Evolutionary conservation across 208 protist genomes (phyloP).

Genomic region (Histomonas meleagridis): DNA sequence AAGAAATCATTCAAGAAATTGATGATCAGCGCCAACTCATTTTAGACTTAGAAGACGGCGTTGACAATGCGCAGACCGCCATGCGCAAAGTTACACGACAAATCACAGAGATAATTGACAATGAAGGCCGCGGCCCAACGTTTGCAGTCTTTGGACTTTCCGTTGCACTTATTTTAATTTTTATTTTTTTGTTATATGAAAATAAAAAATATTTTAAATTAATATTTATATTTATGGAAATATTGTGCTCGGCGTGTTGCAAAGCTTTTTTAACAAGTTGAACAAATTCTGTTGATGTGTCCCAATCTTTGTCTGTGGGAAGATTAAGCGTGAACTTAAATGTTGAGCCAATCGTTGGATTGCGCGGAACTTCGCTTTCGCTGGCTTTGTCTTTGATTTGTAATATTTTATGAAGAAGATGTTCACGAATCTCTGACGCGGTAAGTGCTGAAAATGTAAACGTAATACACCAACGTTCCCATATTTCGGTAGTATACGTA

Average conservation of each 20-base stretch:
- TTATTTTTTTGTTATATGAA: not conserved
- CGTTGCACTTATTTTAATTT: not conserved
- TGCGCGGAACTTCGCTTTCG: not conserved
- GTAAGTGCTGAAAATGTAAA: not conserved
- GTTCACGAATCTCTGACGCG: not conserved
- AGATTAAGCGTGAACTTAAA: not conserved
- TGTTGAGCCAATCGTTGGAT: not conserved
- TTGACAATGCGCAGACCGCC: not conserved
- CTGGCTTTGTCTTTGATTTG: not conserved
- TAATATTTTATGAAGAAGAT: not conserved
- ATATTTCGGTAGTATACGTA: not conserved
- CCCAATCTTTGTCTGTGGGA: constrained; percentile 11
- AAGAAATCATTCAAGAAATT: not conserved
- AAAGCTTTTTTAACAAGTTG: not conserved
- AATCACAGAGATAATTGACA: not conserved
- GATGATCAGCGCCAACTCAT: not conserved
- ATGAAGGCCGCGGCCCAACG: not conserved
- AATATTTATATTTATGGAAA: not conserved
- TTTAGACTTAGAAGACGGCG: not conserved
- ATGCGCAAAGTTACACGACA: not conserved
- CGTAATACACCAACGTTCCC: constrained; percentile 3
- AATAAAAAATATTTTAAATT: no score
- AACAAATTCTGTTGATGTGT: not conserved
- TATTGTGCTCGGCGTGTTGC: not conserved
- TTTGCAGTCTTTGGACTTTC: not conserved